Percentiles rank a stretch among this genome's conserved stretches.
phyloP scores from a whole-genome alignment of 2,329 filamentous ascomycete genomes.

The Monilinia laxa region DNA sequence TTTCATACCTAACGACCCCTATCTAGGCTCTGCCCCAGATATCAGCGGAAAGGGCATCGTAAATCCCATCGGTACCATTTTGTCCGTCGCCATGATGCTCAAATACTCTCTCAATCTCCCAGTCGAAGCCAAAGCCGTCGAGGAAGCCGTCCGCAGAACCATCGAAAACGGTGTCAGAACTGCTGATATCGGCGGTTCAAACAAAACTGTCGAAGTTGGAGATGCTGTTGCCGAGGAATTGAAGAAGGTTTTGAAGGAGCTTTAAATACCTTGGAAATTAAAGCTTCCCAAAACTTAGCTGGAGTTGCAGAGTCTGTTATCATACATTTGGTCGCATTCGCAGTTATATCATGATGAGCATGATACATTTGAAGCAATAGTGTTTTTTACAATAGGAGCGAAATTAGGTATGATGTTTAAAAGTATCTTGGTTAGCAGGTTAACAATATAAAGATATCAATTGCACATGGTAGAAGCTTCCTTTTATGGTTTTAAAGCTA shows the following conservation, averaged over 20 bases:
- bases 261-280: slow-evolving; percentile 19
- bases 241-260: slow-evolving; percentile 56
- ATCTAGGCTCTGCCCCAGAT: slow-evolving; percentile 78
- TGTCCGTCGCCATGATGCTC: slow-evolving; percentile 94
- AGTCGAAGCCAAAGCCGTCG: slow-evolving; percentile 73
- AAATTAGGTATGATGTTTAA: not conserved
- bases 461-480: not conserved
- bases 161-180: slow-evolving; percentile 79
- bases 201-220: slow-evolving; percentile 74
- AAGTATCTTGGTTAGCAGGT: slow-evolving; percentile 4
- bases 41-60: slow-evolving; percentile 90
- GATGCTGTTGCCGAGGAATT: slow-evolving; percentile 78
- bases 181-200: slow-evolving; percentile 77
- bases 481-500: not conserved
- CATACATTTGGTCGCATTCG: not conserved
- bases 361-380: not conserved
- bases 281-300: not conserved
- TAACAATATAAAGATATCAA: not conserved
- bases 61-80: slow-evolving; percentile 87
- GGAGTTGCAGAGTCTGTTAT: not conserved
- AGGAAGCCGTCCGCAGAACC: slow-evolving; percentile 75
- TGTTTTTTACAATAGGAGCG: not conserved
- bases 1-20: not conserved
- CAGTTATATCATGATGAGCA: not conserved
- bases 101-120: slow-evolving; percentile 85